Base-by-base conservation (phyloP, 305 asterid species). In the Fraxinus floribunda region DNA sequence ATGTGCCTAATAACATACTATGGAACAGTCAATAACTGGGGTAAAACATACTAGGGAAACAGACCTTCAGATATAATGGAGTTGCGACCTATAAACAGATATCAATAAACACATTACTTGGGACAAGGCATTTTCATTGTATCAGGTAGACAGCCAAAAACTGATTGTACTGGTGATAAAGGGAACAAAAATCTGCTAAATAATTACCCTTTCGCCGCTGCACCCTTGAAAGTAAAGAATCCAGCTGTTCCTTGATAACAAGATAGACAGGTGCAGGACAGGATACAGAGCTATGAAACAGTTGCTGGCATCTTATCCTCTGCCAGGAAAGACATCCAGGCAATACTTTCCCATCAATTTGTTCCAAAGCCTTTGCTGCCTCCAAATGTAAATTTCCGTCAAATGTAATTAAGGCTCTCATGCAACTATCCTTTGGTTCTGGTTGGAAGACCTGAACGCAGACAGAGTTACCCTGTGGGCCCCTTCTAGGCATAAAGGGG, bases 291-390 rank as follows among this genome's bases (percentile, higher is more conserved):
- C 91, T 93, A 78, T 90, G 94, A 86, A 94, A 96, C 88, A 89
- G 32, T 68, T 87, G 92, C 70, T 88, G 90, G 81, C 98, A 94
- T 60, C 81, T 85, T 88, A 96, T 88, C 89, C 91, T 96, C 93
- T 96, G 99, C 98, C 99, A 96, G 0, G 84, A 4, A 30, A 78
- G 85, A 88, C 92, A 91, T 78, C 98, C 97, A 49, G 92, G 95
- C 76, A 96, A 86, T 64, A 86, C 97, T 87, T 88, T 91, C 77
- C 97, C 98, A 26, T 90, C 84, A 32, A 96, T 85, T 36, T 91
- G 92, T 85, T 96, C 97, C 86, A 96, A 88, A 36, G 98, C 98
- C 88, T 80, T 89, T 29, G 98, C 99, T 30, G 97, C 99, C 88
- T 93, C 98, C 89, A 91, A 87, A 87, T 93, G 97, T 77, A 94